A percentile compares a stretch with the other conserved stretches of the same genome.
phyloP scores from a whole-genome alignment of 768 basidiomycete genomes.

The Pleurotus djamor region DNA sequence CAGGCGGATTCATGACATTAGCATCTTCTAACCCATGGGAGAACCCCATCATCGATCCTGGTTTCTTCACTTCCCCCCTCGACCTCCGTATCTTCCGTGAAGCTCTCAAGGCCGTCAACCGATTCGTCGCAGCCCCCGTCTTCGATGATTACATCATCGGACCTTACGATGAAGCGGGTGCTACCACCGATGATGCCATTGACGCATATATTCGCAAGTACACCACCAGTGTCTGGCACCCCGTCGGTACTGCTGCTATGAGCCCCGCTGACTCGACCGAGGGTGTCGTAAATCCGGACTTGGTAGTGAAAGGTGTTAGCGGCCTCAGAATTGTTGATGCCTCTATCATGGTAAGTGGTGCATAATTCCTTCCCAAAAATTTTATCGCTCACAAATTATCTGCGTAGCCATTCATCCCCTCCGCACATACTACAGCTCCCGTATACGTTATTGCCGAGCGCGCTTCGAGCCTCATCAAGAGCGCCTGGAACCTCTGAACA shows the following conservation, averaged over 20 bases:
- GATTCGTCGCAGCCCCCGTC: constrained; percentile 12
- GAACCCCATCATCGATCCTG: constrained; percentile 39
- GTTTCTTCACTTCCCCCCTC: constrained; percentile 27
- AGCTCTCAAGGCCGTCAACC: constrained; percentile 11
- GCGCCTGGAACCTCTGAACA: neutral
- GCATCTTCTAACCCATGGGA: constrained; percentile 35
- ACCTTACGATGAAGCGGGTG: constrained; percentile 12
- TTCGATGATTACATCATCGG: constrained; percentile 15
- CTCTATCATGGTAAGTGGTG: constrained; percentile 23
- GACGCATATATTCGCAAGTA: constrained; percentile 19
- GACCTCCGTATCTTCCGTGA: constrained; percentile 15
- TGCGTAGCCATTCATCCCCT: constrained; percentile 18
- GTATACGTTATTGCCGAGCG: constrained; percentile 21
- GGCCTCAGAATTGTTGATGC: constrained; percentile 36
- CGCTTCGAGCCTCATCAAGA: constrained; percentile 20
- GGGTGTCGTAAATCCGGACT: constrained; percentile 26
- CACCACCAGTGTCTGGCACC: constrained; percentile 24
- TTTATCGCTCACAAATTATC: neutral
- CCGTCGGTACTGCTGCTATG: constrained; percentile 27
- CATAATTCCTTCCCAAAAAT: neutral
- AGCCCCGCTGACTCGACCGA: neutral
- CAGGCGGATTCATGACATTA: constrained; percentile 25
- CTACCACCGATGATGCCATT: constrained; percentile 24
- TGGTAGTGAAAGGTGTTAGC: constrained; percentile 29
- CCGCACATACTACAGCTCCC: constrained; percentile 19